Base-by-base conservation (phyloP, 1,284 basidiomycete species). In the Leucocoprinus gongylophorus region DNA sequence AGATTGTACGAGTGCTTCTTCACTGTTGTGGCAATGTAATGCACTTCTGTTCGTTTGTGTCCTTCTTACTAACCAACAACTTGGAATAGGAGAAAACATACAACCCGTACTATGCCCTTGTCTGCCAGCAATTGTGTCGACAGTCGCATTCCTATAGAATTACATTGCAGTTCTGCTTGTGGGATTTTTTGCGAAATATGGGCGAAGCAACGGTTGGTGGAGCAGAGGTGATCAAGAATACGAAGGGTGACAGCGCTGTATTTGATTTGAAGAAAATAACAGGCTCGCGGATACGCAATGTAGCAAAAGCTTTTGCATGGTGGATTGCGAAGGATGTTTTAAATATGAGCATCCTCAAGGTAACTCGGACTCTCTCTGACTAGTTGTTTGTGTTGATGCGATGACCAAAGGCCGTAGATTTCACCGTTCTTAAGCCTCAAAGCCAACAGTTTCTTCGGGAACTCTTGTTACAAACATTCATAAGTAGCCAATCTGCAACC, bases 101-200 rank as follows among this genome's bases (percentile, higher is more conserved):
- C 71, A 99, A 99, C 62, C 95, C 97, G 0, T 99, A 93, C 71
- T 99, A 99, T 67, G 83, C 90, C 1, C 81, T 99, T 21, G 83
- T 99, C 43, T 78, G 76, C 58, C 85, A 88, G 61, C 81, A 88
- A 26, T 77, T 91, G 39, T 88, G 84, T 62, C 72, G 75, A 15
- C 78, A 78, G 6, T 84, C 90, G 1, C 87, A 91, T 58, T 83
- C 87, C 6, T 88, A 94, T 69, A 87, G 84, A 58, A 88, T 99
- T 59, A 98, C 97, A 0, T 73, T 99, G 38, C 97, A 98, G 64
- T 99, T 93, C 68, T 92, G 86, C 59, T 71, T 99, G 6, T 99
- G 97, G 97, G 97, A 99, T 66, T 95, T 98, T 63, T 70, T 99
- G 32, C 86, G 95, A 9, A 91, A 92, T 56, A 72, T 99, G 28